These are phyloP conservation scores for Nicotiana obtusifolia DNA, from an alignment of 257 asterid genomes.

Conservation along the genomic window DNA sequence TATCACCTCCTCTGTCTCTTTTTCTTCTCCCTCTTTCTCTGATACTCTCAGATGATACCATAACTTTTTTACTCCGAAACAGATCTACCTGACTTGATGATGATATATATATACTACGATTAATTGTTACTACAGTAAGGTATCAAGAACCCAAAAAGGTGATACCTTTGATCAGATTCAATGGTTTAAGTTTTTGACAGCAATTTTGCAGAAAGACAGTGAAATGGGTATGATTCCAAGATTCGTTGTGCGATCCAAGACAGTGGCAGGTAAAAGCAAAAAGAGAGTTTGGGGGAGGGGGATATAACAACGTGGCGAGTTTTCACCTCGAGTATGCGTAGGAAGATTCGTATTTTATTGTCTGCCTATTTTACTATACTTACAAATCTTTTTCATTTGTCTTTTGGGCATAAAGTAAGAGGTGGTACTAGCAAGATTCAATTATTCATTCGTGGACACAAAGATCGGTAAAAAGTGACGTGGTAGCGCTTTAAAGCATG, in stretches of 20 bases:
- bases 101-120: neutral
- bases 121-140: neutral
- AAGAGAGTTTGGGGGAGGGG: neutral
- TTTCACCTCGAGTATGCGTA: neutral
- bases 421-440: neutral
- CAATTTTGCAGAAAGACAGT: neutral
- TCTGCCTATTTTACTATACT: neutral
- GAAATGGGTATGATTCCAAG: constrained; percentile 10
- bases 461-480: neutral
- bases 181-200: neutral
- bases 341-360: neutral
- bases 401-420: neutral
- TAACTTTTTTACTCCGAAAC: neutral
- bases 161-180: neutral
- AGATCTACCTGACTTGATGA: neutral
- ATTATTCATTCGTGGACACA: neutral
- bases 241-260: constrained; percentile 9
- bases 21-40: constrained; percentile 19
- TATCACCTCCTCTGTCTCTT: neutral
- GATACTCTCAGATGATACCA: constrained; percentile 12
- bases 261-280: neutral
- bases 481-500: neutral
- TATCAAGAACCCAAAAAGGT: neutral
- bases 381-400: neutral
- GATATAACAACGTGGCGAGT: neutral